Percentiles rank a stretch among this genome's conserved stretches.
phyloP scores from a whole-genome alignment of 768 basidiomycete genomes.

The Mrakia frigida region DNA sequence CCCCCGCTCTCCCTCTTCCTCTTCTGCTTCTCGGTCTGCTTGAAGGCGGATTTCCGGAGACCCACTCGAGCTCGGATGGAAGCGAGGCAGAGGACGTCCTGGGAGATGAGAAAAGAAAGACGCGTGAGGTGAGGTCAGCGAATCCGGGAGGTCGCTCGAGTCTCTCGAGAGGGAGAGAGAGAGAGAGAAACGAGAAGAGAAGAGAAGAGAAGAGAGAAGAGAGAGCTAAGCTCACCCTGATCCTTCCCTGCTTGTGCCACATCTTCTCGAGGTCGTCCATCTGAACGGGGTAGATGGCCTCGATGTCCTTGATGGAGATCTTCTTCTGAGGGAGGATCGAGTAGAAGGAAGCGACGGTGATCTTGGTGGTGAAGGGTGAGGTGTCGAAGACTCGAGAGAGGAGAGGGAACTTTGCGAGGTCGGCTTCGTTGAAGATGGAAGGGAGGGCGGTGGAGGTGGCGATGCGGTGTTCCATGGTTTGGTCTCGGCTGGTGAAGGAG shows the following conservation, averaged over 20 bases:
- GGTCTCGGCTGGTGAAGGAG: neutral
- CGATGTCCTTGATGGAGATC: slow-evolving; percentile 4
- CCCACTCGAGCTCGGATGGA: neutral
- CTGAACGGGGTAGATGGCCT: neutral
- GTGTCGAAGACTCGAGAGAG: slow-evolving; percentile 6
- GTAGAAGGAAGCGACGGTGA: slow-evolving; percentile 13
- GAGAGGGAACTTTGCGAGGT: slow-evolving; percentile 6
- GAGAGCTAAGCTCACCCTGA: neutral
- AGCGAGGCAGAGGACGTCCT: neutral
- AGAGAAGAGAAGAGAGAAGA: neutral
- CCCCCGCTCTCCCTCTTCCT: no score
- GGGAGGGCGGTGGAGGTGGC: slow-evolving; percentile 3
- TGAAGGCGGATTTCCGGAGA: neutral
- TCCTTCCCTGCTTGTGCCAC: slow-evolving; percentile 1
- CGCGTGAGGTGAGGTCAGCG: neutral
- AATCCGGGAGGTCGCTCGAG: no score
- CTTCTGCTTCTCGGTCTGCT: neutral
- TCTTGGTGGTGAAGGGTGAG: neutral
- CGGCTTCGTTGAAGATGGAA: neutral
- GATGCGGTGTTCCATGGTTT: neutral
- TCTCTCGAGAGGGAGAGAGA: neutral
- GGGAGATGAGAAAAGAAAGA: neutral
- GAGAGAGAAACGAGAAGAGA: neutral
- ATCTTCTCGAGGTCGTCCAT: neutral
- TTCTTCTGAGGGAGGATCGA: neutral